Conservation (phyloP, 2,329 filamentous ascomycete species). For the Amphichorda felina region DNA sequence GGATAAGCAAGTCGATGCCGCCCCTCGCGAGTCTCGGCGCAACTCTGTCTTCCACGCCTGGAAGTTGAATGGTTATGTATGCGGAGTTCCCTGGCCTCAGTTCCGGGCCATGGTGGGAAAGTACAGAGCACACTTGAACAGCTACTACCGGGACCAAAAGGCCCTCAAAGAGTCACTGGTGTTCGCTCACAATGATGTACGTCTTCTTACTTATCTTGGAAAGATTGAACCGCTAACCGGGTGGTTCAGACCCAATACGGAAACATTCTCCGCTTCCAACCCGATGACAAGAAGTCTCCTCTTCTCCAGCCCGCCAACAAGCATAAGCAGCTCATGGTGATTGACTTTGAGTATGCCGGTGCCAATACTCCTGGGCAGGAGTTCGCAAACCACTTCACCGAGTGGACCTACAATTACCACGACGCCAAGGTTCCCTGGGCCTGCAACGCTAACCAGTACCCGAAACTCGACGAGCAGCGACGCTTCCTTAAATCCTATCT, state of each 20-base stretch:
- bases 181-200: constrained; percentile 95
- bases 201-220: constrained; percentile 15
- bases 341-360: constrained; percentile 95
- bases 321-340: constrained; percentile 92
- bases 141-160: constrained; percentile 54
- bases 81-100: constrained; percentile 68
- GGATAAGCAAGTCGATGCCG: constrained; percentile 41
- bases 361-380: constrained; percentile 80
- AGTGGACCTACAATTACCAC: constrained; percentile 98
- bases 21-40: constrained; percentile 8
- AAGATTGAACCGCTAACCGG: neutral
- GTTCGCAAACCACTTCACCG: constrained; percentile 96
- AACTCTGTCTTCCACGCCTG: constrained; percentile 34
- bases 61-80: constrained; percentile 64
- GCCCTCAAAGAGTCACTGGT: constrained; percentile 65
- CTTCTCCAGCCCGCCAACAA: constrained; percentile 81
- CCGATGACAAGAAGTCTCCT: constrained; percentile 66
- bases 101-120: constrained; percentile 67
- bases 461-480: constrained; percentile 66
- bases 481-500: constrained; percentile 83
- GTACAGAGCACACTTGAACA: constrained; percentile 65
- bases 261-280: constrained; percentile 72
- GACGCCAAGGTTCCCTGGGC: constrained; percentile 51
- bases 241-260: constrained; percentile 82
- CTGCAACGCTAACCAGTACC: constrained; percentile 62